Percentiles rank a stretch among this genome's conserved stretches.
phyloP scores from a whole-genome alignment of 345 rosid genomes.

The Streptanthus diversifolius region DNA sequence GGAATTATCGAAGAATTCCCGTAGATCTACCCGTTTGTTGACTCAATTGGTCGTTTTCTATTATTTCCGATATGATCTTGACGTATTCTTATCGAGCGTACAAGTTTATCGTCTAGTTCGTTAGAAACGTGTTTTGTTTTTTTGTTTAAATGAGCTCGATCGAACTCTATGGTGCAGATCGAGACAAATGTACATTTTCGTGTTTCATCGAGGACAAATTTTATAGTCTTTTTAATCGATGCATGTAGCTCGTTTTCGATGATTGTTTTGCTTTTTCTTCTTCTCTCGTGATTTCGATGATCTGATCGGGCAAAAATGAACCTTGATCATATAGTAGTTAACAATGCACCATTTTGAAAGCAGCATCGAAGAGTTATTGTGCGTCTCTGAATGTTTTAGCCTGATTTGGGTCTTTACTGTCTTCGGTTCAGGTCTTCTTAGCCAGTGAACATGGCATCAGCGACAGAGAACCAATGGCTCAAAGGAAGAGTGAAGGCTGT shows the following conservation, averaged over 20 bases:
- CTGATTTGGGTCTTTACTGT: neutral
- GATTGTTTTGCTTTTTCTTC: neutral
- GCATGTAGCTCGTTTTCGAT: slow-evolving; percentile 20
- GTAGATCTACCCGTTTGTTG: slow-evolving; percentile 25
- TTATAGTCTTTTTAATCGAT: neutral
- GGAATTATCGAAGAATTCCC: neutral
- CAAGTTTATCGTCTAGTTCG: neutral
- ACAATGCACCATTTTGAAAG: slow-evolving; percentile 1
- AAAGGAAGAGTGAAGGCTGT: slow-evolving; percentile 86
- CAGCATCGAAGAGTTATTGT: neutral
- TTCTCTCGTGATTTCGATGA: neutral
- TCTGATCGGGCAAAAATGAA: neutral
- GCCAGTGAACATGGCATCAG: slow-evolving; percentile 42
- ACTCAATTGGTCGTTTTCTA: neutral
- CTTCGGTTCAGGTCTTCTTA: slow-evolving; percentile 30
- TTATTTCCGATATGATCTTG: neutral
- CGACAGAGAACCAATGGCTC: slow-evolving; percentile 49
- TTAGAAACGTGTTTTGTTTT: neutral
- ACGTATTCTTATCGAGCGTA: neutral
- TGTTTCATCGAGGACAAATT: neutral
- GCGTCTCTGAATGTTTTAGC: neutral
- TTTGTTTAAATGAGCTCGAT: neutral
- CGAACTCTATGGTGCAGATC: slow-evolving; percentile 17
- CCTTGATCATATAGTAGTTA: neutral
- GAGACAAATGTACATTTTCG: slow-evolving; percentile 11